A percentile compares a stretch with the other conserved stretches of the same genome.
Conservation (phyloP, 2,329 filamentous ascomycete genomes). For the Penicillium polonicum region DNA sequence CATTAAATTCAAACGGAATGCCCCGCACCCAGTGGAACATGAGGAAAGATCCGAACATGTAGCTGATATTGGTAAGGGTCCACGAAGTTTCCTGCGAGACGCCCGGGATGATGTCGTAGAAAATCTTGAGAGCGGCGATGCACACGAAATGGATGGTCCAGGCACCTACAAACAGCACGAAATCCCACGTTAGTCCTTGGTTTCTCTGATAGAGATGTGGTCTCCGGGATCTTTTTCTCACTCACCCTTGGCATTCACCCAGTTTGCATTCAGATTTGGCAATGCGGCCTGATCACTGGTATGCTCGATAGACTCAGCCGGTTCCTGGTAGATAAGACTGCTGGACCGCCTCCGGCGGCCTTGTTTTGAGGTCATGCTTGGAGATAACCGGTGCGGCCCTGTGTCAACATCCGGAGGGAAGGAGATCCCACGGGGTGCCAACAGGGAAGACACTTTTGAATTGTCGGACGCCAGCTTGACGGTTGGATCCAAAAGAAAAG, state of each 20-base stretch:
- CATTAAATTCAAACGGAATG: constrained; percentile 98
- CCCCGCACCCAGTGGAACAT: constrained; percentile 99
- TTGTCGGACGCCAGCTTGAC: constrained; percentile 48
- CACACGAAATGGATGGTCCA: constrained; percentile 97
- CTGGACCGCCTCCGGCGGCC: constrained; percentile 90
- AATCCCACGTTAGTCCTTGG: constrained; percentile 6
- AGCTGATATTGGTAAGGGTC: constrained; percentile 97
- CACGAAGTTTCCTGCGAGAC: constrained; percentile 97
- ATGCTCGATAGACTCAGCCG: constrained; percentile 93
- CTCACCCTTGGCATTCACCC: constrained; percentile 98
- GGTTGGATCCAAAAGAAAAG: constrained; percentile 7
- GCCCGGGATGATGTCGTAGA: constrained; percentile 94
- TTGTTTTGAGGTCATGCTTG: constrained; percentile 63
- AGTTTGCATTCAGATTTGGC: constrained; percentile 95
- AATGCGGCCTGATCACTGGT: constrained; percentile 93
- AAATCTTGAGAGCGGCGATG: constrained; percentile 87
- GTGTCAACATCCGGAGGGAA: constrained; percentile 81
- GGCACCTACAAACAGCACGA: constrained; percentile 62
- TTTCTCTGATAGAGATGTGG: neutral
- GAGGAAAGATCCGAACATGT: constrained; percentile 98
- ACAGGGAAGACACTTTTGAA: constrained; percentile 94
- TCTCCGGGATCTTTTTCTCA: constrained; percentile 8
- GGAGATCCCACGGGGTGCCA: constrained; percentile 85
- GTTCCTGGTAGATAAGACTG: constrained; percentile 97
- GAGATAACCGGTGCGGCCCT: constrained; percentile 56